Percentiles rank a stretch among this genome's conserved stretches.
Evolutionary conservation across 306 rosid species (phyloP).

Genomic region (Prunus campanulata): DNA sequence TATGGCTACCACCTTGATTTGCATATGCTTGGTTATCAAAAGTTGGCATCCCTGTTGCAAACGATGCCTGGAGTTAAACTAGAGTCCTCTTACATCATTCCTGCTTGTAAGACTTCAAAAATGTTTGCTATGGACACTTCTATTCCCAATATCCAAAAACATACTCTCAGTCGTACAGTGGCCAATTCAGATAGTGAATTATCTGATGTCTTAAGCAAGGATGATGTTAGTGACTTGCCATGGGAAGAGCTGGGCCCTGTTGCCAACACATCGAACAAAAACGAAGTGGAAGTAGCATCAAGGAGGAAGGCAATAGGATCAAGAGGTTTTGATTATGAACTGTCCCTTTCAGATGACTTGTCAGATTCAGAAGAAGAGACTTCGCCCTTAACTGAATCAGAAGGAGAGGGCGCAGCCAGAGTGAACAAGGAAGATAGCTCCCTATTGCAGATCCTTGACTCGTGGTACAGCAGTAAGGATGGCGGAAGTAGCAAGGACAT

Average conservation of each 20-base stretch:
- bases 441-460: conserved; percentile 50
- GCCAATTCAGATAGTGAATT: conserved; percentile 35
- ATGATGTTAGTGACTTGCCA: conserved; percentile 32
- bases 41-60: conserved; percentile 51
- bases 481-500: conserved; percentile 24
- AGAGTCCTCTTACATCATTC: conserved; percentile 36
- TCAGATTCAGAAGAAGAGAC: conserved; percentile 51
- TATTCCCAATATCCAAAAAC: conserved; percentile 28
- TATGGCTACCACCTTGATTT: conserved; percentile 54
- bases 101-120: conserved; percentile 27
- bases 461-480: conserved; percentile 43
- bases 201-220: conserved; percentile 40
- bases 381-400: conserved; percentile 37
- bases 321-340: conserved; percentile 47
- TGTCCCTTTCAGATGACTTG: conserved; percentile 39
- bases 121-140: conserved; percentile 28
- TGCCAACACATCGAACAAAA: conserved; percentile 19
- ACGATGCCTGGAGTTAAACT: conserved; percentile 59
- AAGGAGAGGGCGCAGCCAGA: conserved; percentile 25
- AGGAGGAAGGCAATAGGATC: conserved; percentile 18
- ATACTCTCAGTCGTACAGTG: conserved; percentile 12
- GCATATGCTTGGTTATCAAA: conserved; percentile 60
- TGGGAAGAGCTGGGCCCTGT: conserved; percentile 84
- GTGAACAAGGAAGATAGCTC: conserved; percentile 45
- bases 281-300: conserved; percentile 22